Evolutionary conservation across 2,329 filamentous ascomycete genomes (phyloP).

Genomic region (Fusarium sp.): DNA sequence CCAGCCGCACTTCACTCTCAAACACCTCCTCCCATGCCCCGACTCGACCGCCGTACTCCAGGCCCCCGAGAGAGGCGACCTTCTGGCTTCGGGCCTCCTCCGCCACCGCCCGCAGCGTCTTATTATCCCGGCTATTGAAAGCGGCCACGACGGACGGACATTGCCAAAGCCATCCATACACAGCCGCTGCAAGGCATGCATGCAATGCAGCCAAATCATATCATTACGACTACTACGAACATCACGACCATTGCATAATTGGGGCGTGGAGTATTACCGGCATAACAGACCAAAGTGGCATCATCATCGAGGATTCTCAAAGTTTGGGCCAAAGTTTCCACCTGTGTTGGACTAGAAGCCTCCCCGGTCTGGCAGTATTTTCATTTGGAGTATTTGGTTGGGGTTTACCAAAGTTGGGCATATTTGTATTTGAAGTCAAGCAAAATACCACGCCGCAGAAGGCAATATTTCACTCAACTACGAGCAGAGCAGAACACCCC

Average conservation of each 20-base stretch:
- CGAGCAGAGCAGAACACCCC: background rate
- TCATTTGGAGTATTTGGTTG: constrained; percentile 41
- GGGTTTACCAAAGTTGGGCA: constrained; percentile 33
- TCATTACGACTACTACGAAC: constrained; percentile 44
- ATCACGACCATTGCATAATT: constrained; percentile 44
- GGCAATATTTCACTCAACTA: constrained; percentile 33
- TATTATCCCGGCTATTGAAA: constrained; percentile 37
- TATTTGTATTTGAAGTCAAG: constrained; percentile 36
- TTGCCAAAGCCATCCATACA: constrained; percentile 22
- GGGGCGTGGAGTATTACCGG: constrained; percentile 41
- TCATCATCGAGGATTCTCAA: constrained; percentile 37
- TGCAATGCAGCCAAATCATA: constrained; percentile 20
- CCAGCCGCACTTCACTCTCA: constrained; percentile 39
- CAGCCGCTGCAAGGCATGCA: constrained; percentile 23
- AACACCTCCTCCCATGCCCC: constrained; percentile 41
- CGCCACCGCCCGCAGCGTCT: constrained; percentile 31
- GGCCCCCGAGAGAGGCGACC: constrained; percentile 40
- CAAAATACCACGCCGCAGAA: constrained; percentile 41
- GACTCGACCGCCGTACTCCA: constrained; percentile 41
- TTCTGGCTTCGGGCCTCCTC: constrained; percentile 34
- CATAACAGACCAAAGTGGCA: constrained; percentile 38
- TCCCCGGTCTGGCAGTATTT: constrained; percentile 29
- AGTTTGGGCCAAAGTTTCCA: constrained; percentile 38
- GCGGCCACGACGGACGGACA: constrained; percentile 10
- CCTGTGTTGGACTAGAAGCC: constrained; percentile 37